Conservation (phyloP, 2,329 filamentous ascomycete species). For the Neocucurbitaria cava region DNA sequence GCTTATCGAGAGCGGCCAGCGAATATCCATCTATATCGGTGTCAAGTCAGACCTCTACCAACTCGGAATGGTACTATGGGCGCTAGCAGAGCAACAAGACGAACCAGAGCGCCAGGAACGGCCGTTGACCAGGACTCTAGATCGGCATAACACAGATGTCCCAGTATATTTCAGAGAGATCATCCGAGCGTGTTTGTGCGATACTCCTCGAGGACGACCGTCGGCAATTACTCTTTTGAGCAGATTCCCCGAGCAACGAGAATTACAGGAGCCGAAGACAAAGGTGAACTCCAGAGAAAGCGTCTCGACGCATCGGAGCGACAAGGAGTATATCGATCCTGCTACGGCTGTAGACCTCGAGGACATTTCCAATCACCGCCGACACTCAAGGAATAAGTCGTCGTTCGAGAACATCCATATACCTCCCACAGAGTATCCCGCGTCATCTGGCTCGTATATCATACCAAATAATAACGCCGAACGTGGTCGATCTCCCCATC, state of each 20-base stretch:
- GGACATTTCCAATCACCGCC: slow-evolving; percentile 48
- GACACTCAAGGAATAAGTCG: slow-evolving; percentile 33
- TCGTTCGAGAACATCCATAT: slow-evolving; percentile 41
- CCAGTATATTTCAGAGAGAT: slow-evolving; percentile 81
- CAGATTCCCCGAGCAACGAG: slow-evolving; percentile 36
- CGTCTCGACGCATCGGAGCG: slow-evolving; percentile 51
- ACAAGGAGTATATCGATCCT: slow-evolving; percentile 58
- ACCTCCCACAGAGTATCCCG: slow-evolving; percentile 54
- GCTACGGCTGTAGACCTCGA: slow-evolving; percentile 52
- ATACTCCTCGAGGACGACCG: slow-evolving; percentile 73
- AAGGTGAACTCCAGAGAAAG: slow-evolving; percentile 37
- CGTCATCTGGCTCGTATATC: slow-evolving; percentile 54
- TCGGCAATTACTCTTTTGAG: slow-evolving; percentile 75
- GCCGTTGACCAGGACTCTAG: slow-evolving; percentile 59
- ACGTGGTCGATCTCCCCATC: slow-evolving; percentile 35
- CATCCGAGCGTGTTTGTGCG: slow-evolving; percentile 77
- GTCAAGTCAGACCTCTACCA: slow-evolving; percentile 98
- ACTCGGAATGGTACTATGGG: slow-evolving; percentile 96
- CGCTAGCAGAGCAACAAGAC: slow-evolving; percentile 83
- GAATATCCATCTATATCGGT: slow-evolving; percentile 96
- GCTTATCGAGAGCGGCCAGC: slow-evolving; percentile 85
- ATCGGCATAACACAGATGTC: slow-evolving; percentile 55
- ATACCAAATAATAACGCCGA: slow-evolving; percentile 33
- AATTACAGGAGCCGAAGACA: slow-evolving; percentile 20
- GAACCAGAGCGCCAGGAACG: slow-evolving; percentile 83